Conservation (phyloP, 768 basidiomycete species). For the Boletus coccyginus region DNA sequence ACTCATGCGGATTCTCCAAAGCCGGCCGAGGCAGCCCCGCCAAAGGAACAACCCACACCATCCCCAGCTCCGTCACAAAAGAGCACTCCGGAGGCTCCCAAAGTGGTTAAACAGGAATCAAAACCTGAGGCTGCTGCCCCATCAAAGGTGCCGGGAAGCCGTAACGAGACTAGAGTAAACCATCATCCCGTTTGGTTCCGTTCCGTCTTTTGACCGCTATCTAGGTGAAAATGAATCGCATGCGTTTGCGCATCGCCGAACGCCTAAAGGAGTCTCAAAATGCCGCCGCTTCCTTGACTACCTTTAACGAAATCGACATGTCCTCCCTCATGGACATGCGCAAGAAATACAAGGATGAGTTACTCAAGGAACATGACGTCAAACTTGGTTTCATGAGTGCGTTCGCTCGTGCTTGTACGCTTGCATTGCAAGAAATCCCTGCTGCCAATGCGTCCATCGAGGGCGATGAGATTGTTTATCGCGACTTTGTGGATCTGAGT, state of each 20-base stretch:
- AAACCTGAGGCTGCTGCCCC: slow-evolving; percentile 31
- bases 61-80: slow-evolving; percentile 42
- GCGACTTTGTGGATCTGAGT: slow-evolving; percentile 88
- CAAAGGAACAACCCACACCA: slow-evolving; percentile 46
- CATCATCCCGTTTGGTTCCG: not conserved
- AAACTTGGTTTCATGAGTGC: slow-evolving; percentile 99
- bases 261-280: slow-evolving; percentile 98
- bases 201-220: not conserved
- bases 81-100: slow-evolving; percentile 29
- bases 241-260: slow-evolving; percentile 96
- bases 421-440: slow-evolving; percentile 90
- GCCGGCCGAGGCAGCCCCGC: slow-evolving; percentile 42
- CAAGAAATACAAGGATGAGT: slow-evolving; percentile 86
- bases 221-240: slow-evolving; percentile 97
- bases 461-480: slow-evolving; percentile 90
- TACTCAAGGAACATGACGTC: slow-evolving; percentile 89
- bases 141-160: slow-evolving; percentile 45
- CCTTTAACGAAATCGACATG: slow-evolving; percentile 99
- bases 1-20: slow-evolving; percentile 27
- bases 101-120: slow-evolving; percentile 36
- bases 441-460: slow-evolving; percentile 94
- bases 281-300: slow-evolving; percentile 92
- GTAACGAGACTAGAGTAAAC: slow-evolving; percentile 83
- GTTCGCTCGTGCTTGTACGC: slow-evolving; percentile 81
- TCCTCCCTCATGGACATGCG: slow-evolving; percentile 92